phyloP scores from a whole-genome alignment of 768 basidiomycete genomes.

The Hysterangium stoloniferum region DNA sequence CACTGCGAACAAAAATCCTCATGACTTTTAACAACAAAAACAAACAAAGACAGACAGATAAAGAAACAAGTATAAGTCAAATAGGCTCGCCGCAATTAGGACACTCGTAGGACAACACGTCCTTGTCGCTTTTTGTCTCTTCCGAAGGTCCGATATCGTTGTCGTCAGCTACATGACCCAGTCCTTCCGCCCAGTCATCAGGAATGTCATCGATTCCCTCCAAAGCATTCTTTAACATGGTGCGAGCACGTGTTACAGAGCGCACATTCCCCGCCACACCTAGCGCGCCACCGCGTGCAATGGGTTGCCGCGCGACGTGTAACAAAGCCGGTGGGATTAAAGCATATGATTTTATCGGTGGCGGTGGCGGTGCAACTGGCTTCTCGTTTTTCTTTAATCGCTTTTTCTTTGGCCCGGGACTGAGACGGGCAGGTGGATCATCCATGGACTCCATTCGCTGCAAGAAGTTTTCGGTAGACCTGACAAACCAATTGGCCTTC shows the following conservation, averaged over 20 bases:
- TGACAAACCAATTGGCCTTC: slow-evolving; percentile 16
- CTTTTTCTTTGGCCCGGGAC: slow-evolving; percentile 1
- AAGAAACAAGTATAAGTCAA: no score
- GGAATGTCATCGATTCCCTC: slow-evolving; percentile 21
- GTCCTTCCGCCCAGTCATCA: slow-evolving; percentile 33
- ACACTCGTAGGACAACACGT: slow-evolving; percentile 29
- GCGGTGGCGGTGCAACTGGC: neutral
- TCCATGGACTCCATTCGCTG: slow-evolving; percentile 7
- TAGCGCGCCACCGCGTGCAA: slow-evolving; percentile 39
- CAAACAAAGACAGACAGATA: no score
- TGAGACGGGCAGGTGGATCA: neutral
- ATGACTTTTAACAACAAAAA: no score
- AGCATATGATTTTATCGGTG: neutral
- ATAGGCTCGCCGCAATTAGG: slow-evolving; percentile 39
- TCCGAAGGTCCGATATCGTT: slow-evolving; percentile 9
- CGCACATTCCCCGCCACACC: slow-evolving; percentile 46
- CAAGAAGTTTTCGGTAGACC: neutral
- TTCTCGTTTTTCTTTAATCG: neutral
- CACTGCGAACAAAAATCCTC: no score
- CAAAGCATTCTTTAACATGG: slow-evolving; percentile 37
- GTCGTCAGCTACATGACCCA: slow-evolving; percentile 21
- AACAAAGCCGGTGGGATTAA: slow-evolving; percentile 31
- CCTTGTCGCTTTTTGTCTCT: slow-evolving; percentile 5
- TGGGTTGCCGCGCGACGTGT: slow-evolving; percentile 41
- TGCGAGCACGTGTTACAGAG: slow-evolving; percentile 39